Evolutionary conservation across 148 eudicot species (phyloP).

Genomic region (Rheum nobile): DNA sequence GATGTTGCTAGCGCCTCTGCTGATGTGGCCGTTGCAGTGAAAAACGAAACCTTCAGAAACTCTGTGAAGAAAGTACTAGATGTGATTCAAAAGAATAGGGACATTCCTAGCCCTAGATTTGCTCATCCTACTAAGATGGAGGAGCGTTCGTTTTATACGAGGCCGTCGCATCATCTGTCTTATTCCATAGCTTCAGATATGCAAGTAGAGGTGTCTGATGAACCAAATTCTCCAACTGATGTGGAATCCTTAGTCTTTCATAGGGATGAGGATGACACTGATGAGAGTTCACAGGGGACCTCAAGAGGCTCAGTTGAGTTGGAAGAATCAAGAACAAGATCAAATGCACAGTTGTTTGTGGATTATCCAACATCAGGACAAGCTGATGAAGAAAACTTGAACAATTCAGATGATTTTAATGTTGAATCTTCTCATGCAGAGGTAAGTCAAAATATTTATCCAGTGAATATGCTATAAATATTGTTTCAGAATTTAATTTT

Average conservation of each 20-base stretch:
- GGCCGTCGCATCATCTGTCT: constrained; percentile 20
- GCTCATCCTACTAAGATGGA: constrained; percentile 20
- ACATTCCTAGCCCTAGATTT: constrained; percentile 12
- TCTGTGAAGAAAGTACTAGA: constrained; percentile 41
- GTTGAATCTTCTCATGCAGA: not conserved
- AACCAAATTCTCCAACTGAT: constrained; percentile 40
- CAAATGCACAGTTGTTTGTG: no score
- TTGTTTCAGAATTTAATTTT: no score
- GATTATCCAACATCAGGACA: constrained; percentile 12
- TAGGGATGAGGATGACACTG: constrained; percentile 32
- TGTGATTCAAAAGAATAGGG: constrained; percentile 22
- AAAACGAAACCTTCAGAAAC: constrained; percentile 42
- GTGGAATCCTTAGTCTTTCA: constrained; percentile 32
- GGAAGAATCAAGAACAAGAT: constrained; percentile 27
- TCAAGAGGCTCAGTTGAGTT: constrained; percentile 25
- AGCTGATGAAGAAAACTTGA: constrained; percentile 2
- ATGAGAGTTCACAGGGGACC: constrained; percentile 34
- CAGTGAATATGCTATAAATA: no score
- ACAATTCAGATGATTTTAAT: not conserved
- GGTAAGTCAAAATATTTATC: not conserved
- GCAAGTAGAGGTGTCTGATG: constrained; percentile 82
- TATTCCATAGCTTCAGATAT: constrained; percentile 77
- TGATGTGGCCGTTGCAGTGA: constrained; percentile 25
- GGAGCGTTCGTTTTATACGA: constrained; percentile 28
- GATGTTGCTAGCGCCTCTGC: constrained; percentile 14